Evolutionary conservation across 129 eudicot genomes (phyloP), one percentile per base, ranked within the genome.

Genomic region (Helichrysum umbraculigerum): DNA sequence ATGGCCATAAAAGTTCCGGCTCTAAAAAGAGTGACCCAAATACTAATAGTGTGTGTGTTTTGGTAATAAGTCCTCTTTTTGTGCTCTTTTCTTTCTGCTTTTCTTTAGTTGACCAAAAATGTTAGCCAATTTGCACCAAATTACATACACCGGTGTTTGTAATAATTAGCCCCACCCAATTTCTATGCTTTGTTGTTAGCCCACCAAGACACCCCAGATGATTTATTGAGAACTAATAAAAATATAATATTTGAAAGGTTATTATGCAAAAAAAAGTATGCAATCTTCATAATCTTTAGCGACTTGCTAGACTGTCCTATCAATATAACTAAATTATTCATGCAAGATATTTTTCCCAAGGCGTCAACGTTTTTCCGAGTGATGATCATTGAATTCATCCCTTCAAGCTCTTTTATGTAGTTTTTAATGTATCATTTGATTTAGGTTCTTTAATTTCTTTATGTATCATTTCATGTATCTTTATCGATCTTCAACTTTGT

Each of bases 91-190:
- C 64, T 67, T 25, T 25, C 28, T 25, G 76, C 76, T 72, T 79
- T 79, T 17, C 30, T 41, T n/a, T 42, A 70, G 54, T 78, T 70
- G 83, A 73, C 83, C 70, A 56, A 80, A 57, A 63, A 39, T 79
- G 41, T 54, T 65, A 25, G 61, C 74, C 29, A 79, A 56, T 66
- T 73, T 80, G 83, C 70, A 66, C 79, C 73, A 73, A 56, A 54
- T 66, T 57, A 66, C 75, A 58, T 37, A 66, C 63, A 73, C 47
- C 22, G 17, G 79, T 80, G 83, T 80, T 50, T 66, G 54, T 73
- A 66, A 80, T 80, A 56, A 80, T 80, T 80, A 74, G 21, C 29
- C 78, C 61, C 83, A 79, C 74, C 54, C 39, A 30, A 70, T 70
- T 64, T 19, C 11, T 20, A 41, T 78, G 70, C 70, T 69, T 78